These are phyloP conservation scores for Acer campestre DNA, from an alignment of 345 rosid genomes.

Conservation along the genomic window DNA sequence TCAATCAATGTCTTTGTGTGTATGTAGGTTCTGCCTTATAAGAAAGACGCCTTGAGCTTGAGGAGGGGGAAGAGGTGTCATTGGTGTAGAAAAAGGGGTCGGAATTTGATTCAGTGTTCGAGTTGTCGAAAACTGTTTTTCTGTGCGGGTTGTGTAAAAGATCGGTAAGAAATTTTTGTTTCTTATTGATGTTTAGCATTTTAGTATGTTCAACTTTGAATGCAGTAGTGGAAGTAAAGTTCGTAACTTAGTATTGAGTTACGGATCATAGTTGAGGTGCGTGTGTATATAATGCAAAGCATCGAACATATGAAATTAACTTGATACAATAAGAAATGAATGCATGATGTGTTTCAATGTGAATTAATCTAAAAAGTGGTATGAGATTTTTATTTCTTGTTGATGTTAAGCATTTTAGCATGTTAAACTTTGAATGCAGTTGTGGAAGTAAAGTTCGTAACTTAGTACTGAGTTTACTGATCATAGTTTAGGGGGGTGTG, in stretches of 20 bases:
- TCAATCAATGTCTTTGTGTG: constrained; percentile 12
- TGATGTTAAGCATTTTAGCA: neutral
- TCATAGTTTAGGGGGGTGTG: neutral
- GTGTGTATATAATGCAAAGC: neutral
- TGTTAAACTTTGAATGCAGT: neutral
- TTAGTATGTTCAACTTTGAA: neutral
- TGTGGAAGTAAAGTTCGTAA: neutral
- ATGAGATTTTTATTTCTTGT: constrained; percentile 20
- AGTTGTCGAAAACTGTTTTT: constrained; percentile 69
- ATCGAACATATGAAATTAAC: neutral
- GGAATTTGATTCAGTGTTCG: constrained; percentile 62
- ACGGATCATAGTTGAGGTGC: neutral
- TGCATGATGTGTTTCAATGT: neutral
- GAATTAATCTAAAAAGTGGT: neutral
- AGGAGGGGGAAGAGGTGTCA: constrained; percentile 79
- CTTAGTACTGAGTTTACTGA: neutral
- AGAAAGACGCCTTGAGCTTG: constrained; percentile 50
- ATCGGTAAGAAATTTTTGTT: constrained; percentile 48
- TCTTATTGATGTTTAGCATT: neutral
- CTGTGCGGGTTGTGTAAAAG: constrained; percentile 71
- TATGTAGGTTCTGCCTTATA: constrained; percentile 61
- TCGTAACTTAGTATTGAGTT: neutral
- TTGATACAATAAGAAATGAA: neutral
- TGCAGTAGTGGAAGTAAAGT: neutral
- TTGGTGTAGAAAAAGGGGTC: constrained; percentile 70